Percentiles rank a stretch among this genome's conserved stretches.
Conservation (phyloP, 2,329 filamentous ascomycete species). For the Penicillium sp. region DNA sequence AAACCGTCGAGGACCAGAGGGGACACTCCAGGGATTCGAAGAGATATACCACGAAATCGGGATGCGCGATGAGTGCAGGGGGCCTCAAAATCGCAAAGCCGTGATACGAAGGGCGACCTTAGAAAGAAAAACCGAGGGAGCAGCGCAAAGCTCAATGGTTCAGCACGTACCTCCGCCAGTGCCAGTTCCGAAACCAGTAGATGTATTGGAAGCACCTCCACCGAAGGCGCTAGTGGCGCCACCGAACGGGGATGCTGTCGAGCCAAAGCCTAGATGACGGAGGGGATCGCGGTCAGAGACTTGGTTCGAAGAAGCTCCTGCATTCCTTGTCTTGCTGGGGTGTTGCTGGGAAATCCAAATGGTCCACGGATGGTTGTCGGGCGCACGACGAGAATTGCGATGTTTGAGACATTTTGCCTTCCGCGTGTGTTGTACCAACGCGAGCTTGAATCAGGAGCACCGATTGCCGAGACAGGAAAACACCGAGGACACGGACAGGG, state of each 20-base stretch:
- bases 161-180: constrained; percentile 42
- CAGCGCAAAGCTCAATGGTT: constrained; percentile 26
- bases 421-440: constrained; percentile 24
- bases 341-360: constrained; percentile 28
- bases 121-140: constrained; percentile 13
- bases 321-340: constrained; percentile 31
- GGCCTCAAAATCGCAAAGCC: not conserved
- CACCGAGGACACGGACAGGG: constrained; percentile 12
- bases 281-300: constrained; percentile 38
- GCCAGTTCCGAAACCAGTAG: constrained; percentile 36
- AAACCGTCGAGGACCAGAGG: not conserved
- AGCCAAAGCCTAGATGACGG: constrained; percentile 43
- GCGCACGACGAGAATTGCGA: constrained; percentile 15
- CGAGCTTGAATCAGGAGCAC: constrained; percentile 33
- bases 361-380: constrained; percentile 18
- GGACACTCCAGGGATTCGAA: not conserved
- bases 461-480: constrained; percentile 19
- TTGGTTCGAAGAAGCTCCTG: constrained; percentile 30
- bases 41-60: not conserved
- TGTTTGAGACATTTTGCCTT: constrained; percentile 16
- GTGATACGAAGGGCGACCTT: constrained; percentile 10
- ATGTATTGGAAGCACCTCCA: constrained; percentile 28
- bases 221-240: constrained; percentile 34
- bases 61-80: not conserved
- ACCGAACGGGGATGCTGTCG: constrained; percentile 38